Conservation (phyloP, 805 yeast genomes). For the Nakazawaea ambrosiae region DNA sequence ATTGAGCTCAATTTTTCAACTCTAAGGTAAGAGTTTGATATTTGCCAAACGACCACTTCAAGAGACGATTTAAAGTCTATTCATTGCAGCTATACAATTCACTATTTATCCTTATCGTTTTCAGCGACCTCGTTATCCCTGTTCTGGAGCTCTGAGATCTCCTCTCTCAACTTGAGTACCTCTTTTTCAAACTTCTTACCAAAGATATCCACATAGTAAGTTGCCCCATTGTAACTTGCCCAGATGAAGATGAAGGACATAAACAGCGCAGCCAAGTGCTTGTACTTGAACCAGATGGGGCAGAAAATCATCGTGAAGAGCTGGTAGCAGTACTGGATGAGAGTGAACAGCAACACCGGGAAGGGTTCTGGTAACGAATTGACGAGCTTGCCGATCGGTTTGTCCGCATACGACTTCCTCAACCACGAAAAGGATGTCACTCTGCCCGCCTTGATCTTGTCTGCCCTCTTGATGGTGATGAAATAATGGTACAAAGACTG, state of each 20-base stretch:
- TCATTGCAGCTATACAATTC: no score
- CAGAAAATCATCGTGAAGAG: slow-evolving; percentile 80
- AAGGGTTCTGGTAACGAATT: slow-evolving; percentile 76
- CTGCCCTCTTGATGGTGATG: slow-evolving; percentile 73
- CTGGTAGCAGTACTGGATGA: slow-evolving; percentile 84
- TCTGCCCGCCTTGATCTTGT: slow-evolving; percentile 77
- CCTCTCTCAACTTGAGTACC: slow-evolving; percentile 61
- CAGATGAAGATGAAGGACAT: slow-evolving; percentile 65
- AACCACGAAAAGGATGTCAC: slow-evolving; percentile 84
- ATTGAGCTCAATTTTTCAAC: no score
- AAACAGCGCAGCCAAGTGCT: slow-evolving; percentile 59
- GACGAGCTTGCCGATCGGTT: slow-evolving; percentile 66
- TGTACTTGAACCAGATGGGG: slow-evolving; percentile 78
- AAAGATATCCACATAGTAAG: slow-evolving; percentile 86
- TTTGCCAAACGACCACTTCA: no score
- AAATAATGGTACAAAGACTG: slow-evolving; percentile 87
- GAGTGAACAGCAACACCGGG: slow-evolving; percentile 82
- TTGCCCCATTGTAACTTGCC: slow-evolving; percentile 91
- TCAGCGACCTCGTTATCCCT: no score
- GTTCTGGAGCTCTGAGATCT: slow-evolving; percentile 40
- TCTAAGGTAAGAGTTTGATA: no score
- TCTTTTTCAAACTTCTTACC: slow-evolving; percentile 88
- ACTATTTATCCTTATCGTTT: no score
- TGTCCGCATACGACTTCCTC: slow-evolving; percentile 61
- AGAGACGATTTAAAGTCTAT: no score